A percentile compares a stretch with the other conserved stretches of the same genome.
Evolutionary conservation across 2,329 filamentous ascomycete species (phyloP).

Genomic region (Alternaria incomplexa): DNA sequence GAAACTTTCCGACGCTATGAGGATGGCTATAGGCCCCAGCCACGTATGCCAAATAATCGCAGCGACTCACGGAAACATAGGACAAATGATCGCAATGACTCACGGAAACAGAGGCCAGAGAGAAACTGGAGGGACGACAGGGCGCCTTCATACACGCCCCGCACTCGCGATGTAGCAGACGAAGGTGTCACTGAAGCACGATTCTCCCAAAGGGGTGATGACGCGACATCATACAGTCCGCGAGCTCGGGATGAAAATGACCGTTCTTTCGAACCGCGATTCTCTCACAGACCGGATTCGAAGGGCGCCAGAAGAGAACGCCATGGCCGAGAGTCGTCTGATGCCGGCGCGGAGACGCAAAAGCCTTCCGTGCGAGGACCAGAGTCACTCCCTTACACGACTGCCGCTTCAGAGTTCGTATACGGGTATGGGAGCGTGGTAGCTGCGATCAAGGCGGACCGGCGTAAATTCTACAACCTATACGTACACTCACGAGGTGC

Average conservation of each 20-base stretch:
- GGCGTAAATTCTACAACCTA: slow-evolving; percentile 80
- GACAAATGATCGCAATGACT: neutral
- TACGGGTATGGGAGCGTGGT: slow-evolving; percentile 84
- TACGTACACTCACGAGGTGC: slow-evolving; percentile 63
- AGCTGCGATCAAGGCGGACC: slow-evolving; percentile 72
- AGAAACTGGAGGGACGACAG: neutral
- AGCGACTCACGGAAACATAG: neutral
- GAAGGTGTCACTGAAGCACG: neutral
- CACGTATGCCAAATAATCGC: neutral
- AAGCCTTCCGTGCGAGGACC: neutral
- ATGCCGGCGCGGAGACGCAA: neutral
- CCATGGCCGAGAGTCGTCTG: neutral
- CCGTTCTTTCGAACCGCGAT: neutral
- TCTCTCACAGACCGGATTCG: slow-evolving; percentile 6
- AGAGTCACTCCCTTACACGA: slow-evolving; percentile 71
- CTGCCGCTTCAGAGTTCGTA: slow-evolving; percentile 87
- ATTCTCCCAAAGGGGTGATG: neutral
- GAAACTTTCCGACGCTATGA: neutral
- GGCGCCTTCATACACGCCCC: neutral
- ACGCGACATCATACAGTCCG: neutral
- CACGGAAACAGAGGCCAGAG: neutral
- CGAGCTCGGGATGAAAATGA: neutral
- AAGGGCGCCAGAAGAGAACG: slow-evolving; percentile 8
- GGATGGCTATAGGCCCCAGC: neutral
- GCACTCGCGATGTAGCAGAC: neutral